Evolutionary conservation across 116 monocot genomes (phyloP).

Genomic region (Posidonia oceanica): DNA sequence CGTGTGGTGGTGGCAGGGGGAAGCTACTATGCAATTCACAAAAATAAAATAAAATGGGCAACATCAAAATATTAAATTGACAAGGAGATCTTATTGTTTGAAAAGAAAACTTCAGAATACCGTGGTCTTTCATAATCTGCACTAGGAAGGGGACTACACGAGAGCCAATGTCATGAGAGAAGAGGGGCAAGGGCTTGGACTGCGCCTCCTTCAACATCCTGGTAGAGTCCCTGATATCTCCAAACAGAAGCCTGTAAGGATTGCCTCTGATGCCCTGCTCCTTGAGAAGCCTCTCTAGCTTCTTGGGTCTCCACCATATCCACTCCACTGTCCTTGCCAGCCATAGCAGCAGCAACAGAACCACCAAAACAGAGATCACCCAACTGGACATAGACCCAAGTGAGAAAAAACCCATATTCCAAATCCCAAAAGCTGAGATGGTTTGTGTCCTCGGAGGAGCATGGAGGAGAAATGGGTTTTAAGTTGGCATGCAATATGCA

Average conservation of each 20-base stretch:
- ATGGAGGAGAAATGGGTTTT: too few species aligned
- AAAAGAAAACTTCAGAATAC: constrained; percentile 1
- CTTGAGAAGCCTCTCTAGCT: constrained; percentile 19
- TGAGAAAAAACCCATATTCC: too few species aligned
- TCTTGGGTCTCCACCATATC: constrained; percentile 27
- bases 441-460: too few species aligned
- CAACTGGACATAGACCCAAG: too few species aligned
- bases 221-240: constrained; percentile 18
- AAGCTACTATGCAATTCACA: too few species aligned
- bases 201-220: constrained; percentile 11
- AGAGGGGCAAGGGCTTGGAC: constrained; percentile 20
- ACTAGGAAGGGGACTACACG: constrained; percentile 15
- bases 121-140: constrained; percentile 14
- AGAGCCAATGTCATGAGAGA: constrained; percentile 21
- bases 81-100: background rate
- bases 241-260: constrained; percentile 16
- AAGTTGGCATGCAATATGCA: too few species aligned
- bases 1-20: too few species aligned
- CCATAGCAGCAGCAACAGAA: constrained; percentile 1
- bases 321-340: constrained; percentile 6
- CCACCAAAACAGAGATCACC: too few species aligned
- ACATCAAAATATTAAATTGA: too few species aligned
- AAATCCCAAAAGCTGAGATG: too few species aligned
- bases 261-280: constrained; percentile 29
- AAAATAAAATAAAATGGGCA: too few species aligned